Base-by-base conservation (phyloP, 1,284 basidiomycete genomes). In the Ganoderma lucidum region DNA sequence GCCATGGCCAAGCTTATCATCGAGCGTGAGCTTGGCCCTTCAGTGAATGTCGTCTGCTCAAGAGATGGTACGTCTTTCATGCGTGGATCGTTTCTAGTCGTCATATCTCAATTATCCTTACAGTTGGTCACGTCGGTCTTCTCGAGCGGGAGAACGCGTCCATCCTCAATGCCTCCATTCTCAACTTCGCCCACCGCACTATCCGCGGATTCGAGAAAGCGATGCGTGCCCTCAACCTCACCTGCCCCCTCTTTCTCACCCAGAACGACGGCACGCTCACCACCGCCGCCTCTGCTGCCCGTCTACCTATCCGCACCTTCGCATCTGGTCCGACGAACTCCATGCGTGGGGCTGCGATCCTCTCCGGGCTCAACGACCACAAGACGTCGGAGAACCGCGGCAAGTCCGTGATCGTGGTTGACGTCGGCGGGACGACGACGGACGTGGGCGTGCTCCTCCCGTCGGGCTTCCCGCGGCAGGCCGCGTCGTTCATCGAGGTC, bases 91-190 rank as follows among this genome's bases (percentile, higher is more conserved):
- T 56, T 53, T 35, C 17, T 17, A 17, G 6, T 28, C 10, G 19
- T 48, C 17, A 42, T 55, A 44, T 30, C 23, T 37, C 42, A 44
- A 42, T 35, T 58, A 70, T 80, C 45, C 23, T 59, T 37, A 19
- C 28, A 86, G 87, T 88, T 63, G 87, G 85, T 12, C 84, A 86
- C 69, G 80, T 88, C 64, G 87, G 88, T 61, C 81, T 90, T 64
- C 79, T 90, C 19, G 87, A 89, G 73, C 84, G 89, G 48, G 89
- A 90, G 77, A 90, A 90, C 68, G 88, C 89, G 0, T 78, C 87
- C 28, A 88, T 90, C 63, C 81, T 90, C 70, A 90, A 90, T 74
- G 87, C 88, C 6, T 86, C 87, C 0, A 85, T 90, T 64, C 80
- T 86, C 14, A 75, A 81, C 4, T 89, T 86, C 71, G 88, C 88